Evolutionary conservation across 2,329 filamentous ascomycete species (phyloP).

Genomic region (Tolypocladium album): DNA sequence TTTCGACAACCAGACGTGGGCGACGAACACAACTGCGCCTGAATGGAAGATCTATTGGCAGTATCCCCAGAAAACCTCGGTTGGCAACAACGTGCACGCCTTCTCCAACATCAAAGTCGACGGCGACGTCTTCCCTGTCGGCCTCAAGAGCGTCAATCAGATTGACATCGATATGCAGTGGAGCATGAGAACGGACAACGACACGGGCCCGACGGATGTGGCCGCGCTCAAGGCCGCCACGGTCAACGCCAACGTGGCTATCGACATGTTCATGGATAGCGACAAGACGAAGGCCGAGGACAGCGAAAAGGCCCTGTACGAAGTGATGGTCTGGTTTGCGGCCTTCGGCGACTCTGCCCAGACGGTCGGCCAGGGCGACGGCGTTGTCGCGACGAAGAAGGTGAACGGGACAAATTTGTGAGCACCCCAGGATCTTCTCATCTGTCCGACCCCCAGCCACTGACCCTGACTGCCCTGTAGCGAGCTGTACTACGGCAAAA

Average conservation of each 20-base stretch:
- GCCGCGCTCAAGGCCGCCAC: constrained; percentile 19
- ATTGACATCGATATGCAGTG: constrained; percentile 36
- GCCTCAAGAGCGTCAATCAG: constrained; percentile 24
- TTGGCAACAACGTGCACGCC: constrained; percentile 35
- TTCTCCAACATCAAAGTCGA: constrained; percentile 43
- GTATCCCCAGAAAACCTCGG: constrained; percentile 24
- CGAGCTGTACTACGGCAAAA: constrained; percentile 29
- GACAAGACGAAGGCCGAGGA: constrained; percentile 27
- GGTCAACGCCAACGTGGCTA: constrained; percentile 43
- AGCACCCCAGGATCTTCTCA: constrained; percentile 6
- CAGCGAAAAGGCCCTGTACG: constrained; percentile 31
- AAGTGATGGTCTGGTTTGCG: constrained; percentile 49
- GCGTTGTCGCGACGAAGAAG: constrained; percentile 19
- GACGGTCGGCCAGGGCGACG: constrained; percentile 30
- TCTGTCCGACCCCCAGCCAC: not conserved
- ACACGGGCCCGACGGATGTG: constrained; percentile 20
- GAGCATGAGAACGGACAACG: constrained; percentile 34
- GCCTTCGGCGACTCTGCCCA: constrained; percentile 33
- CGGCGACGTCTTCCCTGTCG: constrained; percentile 28
- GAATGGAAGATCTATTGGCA: constrained; percentile 42
- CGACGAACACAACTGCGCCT: constrained; percentile 33
- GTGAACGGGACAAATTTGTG: constrained; percentile 33
- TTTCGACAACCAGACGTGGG: constrained; percentile 39
- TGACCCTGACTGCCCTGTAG: constrained; percentile 11
- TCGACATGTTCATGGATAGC: constrained; percentile 47